A percentile compares a stretch with the other conserved stretches of the same genome.
These are phyloP conservation scores for Cornus kousa DNA, from an alignment of 148 eudicot species.

Conservation along the genomic window DNA sequence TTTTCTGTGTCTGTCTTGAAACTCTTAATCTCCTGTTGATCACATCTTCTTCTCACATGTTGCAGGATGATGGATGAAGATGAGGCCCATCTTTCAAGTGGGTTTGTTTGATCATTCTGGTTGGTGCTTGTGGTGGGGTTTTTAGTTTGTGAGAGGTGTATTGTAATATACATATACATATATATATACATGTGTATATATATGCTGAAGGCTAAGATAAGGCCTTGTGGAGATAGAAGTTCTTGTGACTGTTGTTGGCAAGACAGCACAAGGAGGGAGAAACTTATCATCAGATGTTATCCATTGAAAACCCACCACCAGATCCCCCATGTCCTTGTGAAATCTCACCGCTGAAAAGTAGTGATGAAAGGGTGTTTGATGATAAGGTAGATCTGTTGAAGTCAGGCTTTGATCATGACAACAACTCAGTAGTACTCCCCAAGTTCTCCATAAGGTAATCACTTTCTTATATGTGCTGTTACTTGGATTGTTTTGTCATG, in stretches of 20 bases:
- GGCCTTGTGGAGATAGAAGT: slow-evolving; percentile 26
- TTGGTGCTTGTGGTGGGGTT: slow-evolving; percentile 26
- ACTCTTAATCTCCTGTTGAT: neutral
- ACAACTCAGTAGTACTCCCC: slow-evolving; percentile 27
- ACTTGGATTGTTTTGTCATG: slow-evolving; percentile 14
- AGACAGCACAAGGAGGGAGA: slow-evolving; percentile 45
- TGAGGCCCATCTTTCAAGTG: slow-evolving; percentile 14
- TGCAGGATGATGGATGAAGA: slow-evolving; percentile 24
- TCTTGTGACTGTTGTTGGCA: slow-evolving; percentile 49
- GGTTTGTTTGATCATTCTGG: slow-evolving; percentile 19
- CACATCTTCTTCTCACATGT: slow-evolving; percentile 1
- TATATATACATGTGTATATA: no score
- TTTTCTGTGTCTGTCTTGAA: slow-evolving; percentile 2
- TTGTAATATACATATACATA: slow-evolving; percentile 4
- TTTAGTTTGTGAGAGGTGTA: slow-evolving; percentile 12
- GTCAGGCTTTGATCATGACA: slow-evolving; percentile 20
- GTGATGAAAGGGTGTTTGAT: slow-evolving; percentile 32
- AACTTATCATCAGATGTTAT: slow-evolving; percentile 58
- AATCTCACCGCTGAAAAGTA: slow-evolving; percentile 27
- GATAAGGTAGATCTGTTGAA: slow-evolving; percentile 41
- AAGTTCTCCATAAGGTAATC: slow-evolving; percentile 63
- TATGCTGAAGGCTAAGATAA: slow-evolving; percentile 54
- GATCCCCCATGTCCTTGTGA: slow-evolving; percentile 35
- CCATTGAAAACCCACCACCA: slow-evolving; percentile 53
- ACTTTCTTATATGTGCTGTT: slow-evolving; percentile 5